Evolutionary conservation across 768 basidiomycete genomes (phyloP).

Genomic region (Naganishia randhawae): DNA sequence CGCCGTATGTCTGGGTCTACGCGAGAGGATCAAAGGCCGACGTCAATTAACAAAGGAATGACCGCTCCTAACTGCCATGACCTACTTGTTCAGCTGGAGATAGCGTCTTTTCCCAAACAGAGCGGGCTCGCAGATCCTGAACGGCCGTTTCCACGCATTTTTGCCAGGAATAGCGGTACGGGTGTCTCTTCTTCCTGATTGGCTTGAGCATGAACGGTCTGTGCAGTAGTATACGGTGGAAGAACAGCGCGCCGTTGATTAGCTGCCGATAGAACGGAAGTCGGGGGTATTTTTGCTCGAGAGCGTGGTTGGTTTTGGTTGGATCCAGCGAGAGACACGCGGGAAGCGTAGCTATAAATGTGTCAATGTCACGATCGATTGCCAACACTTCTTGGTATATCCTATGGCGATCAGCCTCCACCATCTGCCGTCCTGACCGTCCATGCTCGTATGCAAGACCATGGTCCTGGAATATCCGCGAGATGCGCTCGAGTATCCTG

Average conservation of each 20-base stretch:
- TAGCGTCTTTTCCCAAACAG: constrained; percentile 22
- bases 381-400: constrained; percentile 23
- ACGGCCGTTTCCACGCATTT: constrained; percentile 27
- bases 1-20: constrained; percentile 22
- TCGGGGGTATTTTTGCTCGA: constrained; percentile 25
- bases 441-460: constrained; percentile 22
- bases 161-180: constrained; percentile 27
- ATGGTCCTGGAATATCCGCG: constrained; percentile 24
- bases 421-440: constrained; percentile 13
- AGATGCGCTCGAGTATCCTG: constrained; percentile 28
- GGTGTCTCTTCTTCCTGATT: constrained; percentile 18
- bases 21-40: background rate
- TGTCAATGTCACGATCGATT: constrained; percentile 25
- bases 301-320: constrained; percentile 20
- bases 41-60: background rate
- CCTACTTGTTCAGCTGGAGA: constrained; percentile 23
- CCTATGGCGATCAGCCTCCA: constrained; percentile 14
- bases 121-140: constrained; percentile 21
- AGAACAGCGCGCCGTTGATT: constrained; percentile 22
- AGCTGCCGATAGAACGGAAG: constrained; percentile 20
- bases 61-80: background rate
- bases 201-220: constrained; percentile 28
- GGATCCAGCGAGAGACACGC: constrained; percentile 25
- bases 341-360: constrained; percentile 11
- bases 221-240: constrained; percentile 25